Base-by-base conservation (phyloP, 306 rosid genomes). In the Coriaria nepalensis region DNA sequence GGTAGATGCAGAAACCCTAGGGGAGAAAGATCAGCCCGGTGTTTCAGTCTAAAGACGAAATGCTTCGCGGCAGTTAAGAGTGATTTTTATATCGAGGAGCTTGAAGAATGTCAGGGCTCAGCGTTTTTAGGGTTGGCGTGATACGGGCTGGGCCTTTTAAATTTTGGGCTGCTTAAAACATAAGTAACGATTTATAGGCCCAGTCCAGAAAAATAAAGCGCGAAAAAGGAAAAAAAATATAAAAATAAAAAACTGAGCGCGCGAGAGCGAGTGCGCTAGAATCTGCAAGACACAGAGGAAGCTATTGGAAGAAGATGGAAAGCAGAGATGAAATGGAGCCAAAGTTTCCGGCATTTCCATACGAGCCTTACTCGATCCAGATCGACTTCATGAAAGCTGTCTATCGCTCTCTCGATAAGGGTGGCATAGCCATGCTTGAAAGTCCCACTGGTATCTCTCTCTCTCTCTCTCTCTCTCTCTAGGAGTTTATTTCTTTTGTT, bases 341-440 rank as follows among this genome's bases (percentile, higher is more conserved):
- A 0, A 71, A 76, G 37, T 87, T 83, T 47, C 61, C 68, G 35
- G 93, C 76, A 35, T 83, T 87, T 65, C 94, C 96, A 9, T 83
- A 76, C 75, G 47, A 76, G 29, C 88, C 96, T 7, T 87, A 87
- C 61, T 53, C 81, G 6, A 87, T 87, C 37, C 96, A 83, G 76
- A 49, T 80, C 46, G 93, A 87, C 57, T 87, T 83, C 79, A 87
- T 83, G 96, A 83, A 73, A 15, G 75, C 93, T 1, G 74, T 87
- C 32, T 83, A 87, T 37, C 68, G 68, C 6, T 80, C 76, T 50
- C 96, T 87, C 37, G 48, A 70, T 50, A 67, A 60, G 14, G 96
- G 94, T 37, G 94, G 96, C 46, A 53, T 87, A 52, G 80, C 96
- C 61, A 83, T 87, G 93, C 70, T 87, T 29, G 96, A 87, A 76